These are phyloP conservation scores for Ascomycota sp. DNA, from an alignment of 2,329 filamentous ascomycete species.

Conservation along the genomic window DNA sequence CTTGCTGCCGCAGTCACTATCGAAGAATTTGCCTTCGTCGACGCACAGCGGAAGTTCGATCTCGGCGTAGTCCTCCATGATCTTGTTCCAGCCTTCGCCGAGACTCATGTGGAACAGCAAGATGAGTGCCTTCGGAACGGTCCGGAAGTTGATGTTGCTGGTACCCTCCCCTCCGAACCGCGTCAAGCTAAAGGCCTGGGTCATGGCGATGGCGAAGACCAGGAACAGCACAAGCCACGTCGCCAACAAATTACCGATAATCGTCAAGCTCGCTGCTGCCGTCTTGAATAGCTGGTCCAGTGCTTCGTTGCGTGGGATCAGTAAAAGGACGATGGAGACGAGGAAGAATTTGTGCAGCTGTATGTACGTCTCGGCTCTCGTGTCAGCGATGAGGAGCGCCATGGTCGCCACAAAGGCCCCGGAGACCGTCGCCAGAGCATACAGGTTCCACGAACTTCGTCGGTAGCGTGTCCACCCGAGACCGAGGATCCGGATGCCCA, in stretches of 20 bases:
- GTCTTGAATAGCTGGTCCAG: constrained; percentile 98
- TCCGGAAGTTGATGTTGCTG: constrained; percentile 78
- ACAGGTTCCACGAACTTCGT: constrained; percentile 88
- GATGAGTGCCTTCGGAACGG: constrained; percentile 82
- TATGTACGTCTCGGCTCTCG: constrained; percentile 40
- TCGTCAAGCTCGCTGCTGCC: constrained; percentile 75
- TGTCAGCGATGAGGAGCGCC: constrained; percentile 48
- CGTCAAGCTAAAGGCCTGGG: constrained; percentile 87
- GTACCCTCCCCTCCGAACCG: constrained; percentile 57
- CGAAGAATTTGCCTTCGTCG: constrained; percentile 47
- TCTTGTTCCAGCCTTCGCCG: constrained; percentile 87
- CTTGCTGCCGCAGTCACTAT: constrained; percentile 81
- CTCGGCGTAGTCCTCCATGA: constrained; percentile 88
- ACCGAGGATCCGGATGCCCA: constrained; percentile 65
- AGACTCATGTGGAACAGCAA: constrained; percentile 83
- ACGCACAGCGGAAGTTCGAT: constrained; percentile 70
- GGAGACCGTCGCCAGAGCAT: constrained; percentile 58
- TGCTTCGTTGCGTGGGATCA: constrained; percentile 92
- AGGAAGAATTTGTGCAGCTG: constrained; percentile 88
- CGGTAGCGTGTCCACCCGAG: constrained; percentile 84
- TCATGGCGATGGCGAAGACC: constrained; percentile 89
- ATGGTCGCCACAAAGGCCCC: constrained; percentile 64
- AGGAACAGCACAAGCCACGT: constrained; percentile 97
- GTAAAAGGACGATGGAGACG: constrained; percentile 68
- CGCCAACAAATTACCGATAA: constrained; percentile 77